Base-by-base conservation (phyloP, 176 grass and related monocot genomes). In the Neostapfia colusana region DNA sequence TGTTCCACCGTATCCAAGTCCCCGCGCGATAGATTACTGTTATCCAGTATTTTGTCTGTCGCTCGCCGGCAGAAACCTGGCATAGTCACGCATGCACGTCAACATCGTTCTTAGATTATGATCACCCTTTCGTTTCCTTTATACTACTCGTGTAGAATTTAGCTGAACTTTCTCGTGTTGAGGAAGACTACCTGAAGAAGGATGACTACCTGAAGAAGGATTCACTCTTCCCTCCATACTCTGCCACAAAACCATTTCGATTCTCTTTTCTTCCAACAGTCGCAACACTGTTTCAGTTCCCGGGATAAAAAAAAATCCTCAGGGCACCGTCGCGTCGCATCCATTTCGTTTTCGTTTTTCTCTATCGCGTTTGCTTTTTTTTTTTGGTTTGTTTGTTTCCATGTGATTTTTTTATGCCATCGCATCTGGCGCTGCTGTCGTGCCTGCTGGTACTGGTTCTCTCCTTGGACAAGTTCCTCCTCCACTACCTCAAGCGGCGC, bases 401-500 rank as follows among this genome's bases (percentile, higher is more conserved):
- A 53, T 31, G 75, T 13, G 62, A 40, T 84, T 88, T 58, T 6
- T 58, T 25, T 85, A 89, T 89, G 87, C 80, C 87, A 89, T 79
- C 82, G 77, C 87, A 89, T 69, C 64, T 89, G 14, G 51, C 87
- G 34, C 53, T 85, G 50, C 44, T 89, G 26, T 72, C 71, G 39
- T 78, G 81, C 73, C 23, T 89, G 31, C 77, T 89, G 39, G 51
- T 89, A 10, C 70, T 89, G 34, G 10, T 89, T 69, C 63, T 89
- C 24, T 79, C 81, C 10, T 51, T 85, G n/a, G 83, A 86, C n/a
- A 81, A 85, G 38, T 83, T 82, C 21, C 66, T 88, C 41, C 38
- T 88, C 57, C 72, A 83, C 41, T 84, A 88, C 86, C 56, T 88
- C 65, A 88, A 80, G 61, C 67, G 64, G 45, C 80, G 77, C 70